A percentile compares a stretch with the other conserved stretches of the same genome.
Conservation (phyloP, 208 protist genomes). For the Polymyxa betae region DNA sequence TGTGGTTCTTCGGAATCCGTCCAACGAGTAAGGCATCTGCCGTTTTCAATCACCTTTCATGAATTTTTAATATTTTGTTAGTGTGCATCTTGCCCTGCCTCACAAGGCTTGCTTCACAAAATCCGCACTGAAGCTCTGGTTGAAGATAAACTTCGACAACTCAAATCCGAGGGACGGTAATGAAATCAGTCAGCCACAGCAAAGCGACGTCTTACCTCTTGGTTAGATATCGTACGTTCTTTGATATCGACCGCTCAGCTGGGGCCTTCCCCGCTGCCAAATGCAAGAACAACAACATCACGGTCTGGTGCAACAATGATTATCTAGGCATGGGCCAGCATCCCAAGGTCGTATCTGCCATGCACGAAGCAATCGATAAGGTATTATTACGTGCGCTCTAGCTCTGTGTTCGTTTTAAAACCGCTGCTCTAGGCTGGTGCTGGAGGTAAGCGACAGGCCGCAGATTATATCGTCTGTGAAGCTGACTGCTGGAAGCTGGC, state of each 20-base stretch:
- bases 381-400: not conserved
- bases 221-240: constrained; percentile 61
- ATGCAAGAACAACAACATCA: constrained; percentile 68
- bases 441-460: constrained; percentile 80
- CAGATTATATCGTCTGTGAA: not conserved
- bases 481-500: too few species aligned
- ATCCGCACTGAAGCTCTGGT: not conserved
- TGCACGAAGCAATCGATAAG: constrained; percentile 68
- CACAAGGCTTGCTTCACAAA: not conserved
- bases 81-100: not conserved
- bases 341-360: constrained; percentile 72
- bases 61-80: too few species aligned
- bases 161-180: constrained; percentile 39
- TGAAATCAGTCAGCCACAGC: not conserved
- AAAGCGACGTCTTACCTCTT: not conserved
- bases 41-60: too few species aligned
- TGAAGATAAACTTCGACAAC: constrained; percentile 8
- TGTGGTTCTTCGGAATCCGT: not conserved
- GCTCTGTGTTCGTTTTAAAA: not conserved
- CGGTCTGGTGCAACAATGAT: constrained; percentile 86
- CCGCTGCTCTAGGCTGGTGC: constrained; percentile 68
- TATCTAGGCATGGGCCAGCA: constrained; percentile 85
- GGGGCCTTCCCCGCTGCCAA: constrained; percentile 49
- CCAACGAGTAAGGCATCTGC: too few species aligned
- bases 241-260: constrained; percentile 58